Evolutionary conservation across 2,329 filamentous ascomycete species (phyloP).

Genomic region (Keithomyces neogunnii): DNA sequence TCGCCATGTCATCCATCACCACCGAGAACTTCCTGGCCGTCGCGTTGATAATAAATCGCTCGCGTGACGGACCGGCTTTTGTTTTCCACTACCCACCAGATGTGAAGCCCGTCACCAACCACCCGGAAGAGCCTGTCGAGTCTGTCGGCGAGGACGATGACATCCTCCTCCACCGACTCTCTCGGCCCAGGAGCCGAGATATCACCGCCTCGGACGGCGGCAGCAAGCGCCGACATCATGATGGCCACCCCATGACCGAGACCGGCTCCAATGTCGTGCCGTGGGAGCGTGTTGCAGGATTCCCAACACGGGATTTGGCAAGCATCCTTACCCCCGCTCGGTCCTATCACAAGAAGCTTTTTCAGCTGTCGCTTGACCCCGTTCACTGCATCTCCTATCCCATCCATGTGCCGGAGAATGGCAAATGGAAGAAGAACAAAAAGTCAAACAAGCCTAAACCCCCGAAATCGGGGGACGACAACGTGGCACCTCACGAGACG

Average conservation of each 20-base stretch:
- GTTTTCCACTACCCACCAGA: constrained; percentile 83
- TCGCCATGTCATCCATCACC: constrained; percentile 42
- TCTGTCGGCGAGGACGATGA: constrained; percentile 34
- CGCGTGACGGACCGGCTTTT: constrained; percentile 69
- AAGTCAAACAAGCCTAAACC: constrained; percentile 36
- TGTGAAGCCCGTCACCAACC: constrained; percentile 30
- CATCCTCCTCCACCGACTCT: constrained; percentile 37
- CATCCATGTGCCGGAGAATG: constrained; percentile 71
- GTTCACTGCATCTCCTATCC: constrained; percentile 76
- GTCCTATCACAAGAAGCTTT: constrained; percentile 71
- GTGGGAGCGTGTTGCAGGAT: constrained; percentile 67
- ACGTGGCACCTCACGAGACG: constrained; percentile 18
- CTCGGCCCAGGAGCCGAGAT: constrained; percentile 25
- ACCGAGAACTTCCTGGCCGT: constrained; percentile 57
- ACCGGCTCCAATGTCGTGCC: constrained; percentile 51
- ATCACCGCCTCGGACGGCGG: constrained; percentile 25
- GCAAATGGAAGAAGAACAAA: constrained; percentile 63
- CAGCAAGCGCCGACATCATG: constrained; percentile 41
- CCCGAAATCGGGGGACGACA: constrained; percentile 24
- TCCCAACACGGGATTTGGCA: constrained; percentile 68
- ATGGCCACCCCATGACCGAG: constrained; percentile 47
- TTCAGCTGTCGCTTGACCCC: constrained; percentile 75
- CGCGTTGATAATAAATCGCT: constrained; percentile 64
- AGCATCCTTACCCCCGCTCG: constrained; percentile 69
- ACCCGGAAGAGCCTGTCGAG: constrained; percentile 22